These are phyloP conservation scores for Periconia macrospinosa DNA, from an alignment of 2,329 filamentous ascomycete genomes.

Conservation along the genomic window DNA sequence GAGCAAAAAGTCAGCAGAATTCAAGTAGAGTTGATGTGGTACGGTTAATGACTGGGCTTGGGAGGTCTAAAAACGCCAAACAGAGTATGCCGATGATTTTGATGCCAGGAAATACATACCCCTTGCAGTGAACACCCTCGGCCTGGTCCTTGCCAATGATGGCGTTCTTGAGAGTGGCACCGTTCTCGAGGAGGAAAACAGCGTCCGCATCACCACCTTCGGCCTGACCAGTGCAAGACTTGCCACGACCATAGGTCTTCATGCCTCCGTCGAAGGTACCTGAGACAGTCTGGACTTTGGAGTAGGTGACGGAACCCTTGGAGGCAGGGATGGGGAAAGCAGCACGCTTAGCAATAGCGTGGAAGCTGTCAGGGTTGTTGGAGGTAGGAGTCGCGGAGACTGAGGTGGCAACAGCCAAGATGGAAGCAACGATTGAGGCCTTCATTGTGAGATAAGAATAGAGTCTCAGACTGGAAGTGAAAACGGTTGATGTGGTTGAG, in stretches of 20 bases:
- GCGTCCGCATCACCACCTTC: constrained; percentile 49
- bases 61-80: too few relatives aligned
- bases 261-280: constrained; percentile 27
- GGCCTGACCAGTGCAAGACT: constrained; percentile 41
- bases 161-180: constrained; percentile 54
- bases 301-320: constrained; percentile 33
- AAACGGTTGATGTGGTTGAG: constrained; percentile 13
- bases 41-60: too few relatives aligned
- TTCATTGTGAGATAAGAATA: constrained; percentile 30
- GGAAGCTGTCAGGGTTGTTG: constrained; percentile 23
- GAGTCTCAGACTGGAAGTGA: constrained; percentile 21
- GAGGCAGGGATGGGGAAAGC: constrained; percentile 33
- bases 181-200: constrained; percentile 54
- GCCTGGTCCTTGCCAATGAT: constrained; percentile 55
- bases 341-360: constrained; percentile 33
- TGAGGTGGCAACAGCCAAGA: constrained; percentile 29
- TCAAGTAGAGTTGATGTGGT: too few relatives aligned
- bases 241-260: constrained; percentile 24
- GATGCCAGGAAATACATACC: constrained; percentile 11
- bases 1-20: too few relatives aligned
- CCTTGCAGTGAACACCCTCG: constrained; percentile 57
- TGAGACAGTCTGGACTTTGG: constrained; percentile 9
- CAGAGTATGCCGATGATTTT: too few relatives aligned
- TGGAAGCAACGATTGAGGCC: constrained; percentile 31
- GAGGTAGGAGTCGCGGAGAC: constrained; percentile 28